phyloP scores from a whole-genome alignment of 1,284 basidiomycete genomes.

The Heterobasidion occidentale region DNA sequence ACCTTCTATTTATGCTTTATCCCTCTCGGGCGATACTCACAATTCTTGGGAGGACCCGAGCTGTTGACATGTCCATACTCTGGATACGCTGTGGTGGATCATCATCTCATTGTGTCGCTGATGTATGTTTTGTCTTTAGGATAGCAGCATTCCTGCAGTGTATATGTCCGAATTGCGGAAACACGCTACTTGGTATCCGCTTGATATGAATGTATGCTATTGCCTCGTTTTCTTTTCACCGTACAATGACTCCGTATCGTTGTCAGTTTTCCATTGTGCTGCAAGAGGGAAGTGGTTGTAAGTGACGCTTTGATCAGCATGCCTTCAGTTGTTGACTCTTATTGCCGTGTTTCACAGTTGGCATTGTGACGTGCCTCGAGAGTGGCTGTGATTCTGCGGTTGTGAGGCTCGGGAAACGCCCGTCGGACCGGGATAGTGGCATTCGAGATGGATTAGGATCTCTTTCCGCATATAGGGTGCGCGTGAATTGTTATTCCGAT shows the following conservation, averaged over 20 bases:
- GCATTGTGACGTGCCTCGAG: slow-evolving; percentile 35
- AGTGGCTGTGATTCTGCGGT: slow-evolving; percentile 26
- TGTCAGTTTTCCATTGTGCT: background rate
- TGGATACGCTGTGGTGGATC: too few species aligned
- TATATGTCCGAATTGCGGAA: too few species aligned
- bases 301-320: background rate
- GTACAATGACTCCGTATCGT: background rate
- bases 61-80: too few species aligned
- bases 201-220: too few species aligned
- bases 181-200: too few species aligned
- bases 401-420: slow-evolving; percentile 25
- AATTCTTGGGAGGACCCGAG: too few species aligned
- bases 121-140: too few species aligned
- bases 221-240: too few species aligned
- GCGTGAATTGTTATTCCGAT: slow-evolving; percentile 5
- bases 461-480: slow-evolving; percentile 35
- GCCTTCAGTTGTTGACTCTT: background rate
- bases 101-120: too few species aligned
- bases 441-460: slow-evolving; percentile 34
- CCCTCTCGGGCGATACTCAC: too few species aligned
- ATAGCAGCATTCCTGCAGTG: too few species aligned
- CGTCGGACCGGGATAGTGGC: slow-evolving; percentile 25
- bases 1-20: too few species aligned
- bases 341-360: slow-evolving; percentile 23
- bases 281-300: background rate